phyloP scores from a whole-genome alignment of 1,139 yeast genomes.

The Entelexis paramagnoliae region DNA sequence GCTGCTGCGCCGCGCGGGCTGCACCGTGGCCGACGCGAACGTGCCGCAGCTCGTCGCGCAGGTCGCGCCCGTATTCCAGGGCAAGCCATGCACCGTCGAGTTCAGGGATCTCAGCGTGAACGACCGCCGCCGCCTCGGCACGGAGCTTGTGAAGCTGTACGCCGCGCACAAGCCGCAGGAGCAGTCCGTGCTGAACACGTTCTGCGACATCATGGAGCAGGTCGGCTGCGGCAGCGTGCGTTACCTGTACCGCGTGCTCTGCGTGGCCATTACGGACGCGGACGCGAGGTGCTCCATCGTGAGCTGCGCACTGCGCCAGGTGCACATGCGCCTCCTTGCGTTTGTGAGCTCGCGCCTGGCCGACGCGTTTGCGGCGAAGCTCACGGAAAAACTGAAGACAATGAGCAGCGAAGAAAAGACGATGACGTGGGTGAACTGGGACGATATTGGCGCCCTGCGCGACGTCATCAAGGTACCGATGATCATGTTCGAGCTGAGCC shows the following conservation, averaged over 20 bases:
- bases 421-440: conserved; percentile 16
- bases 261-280: conserved; percentile 1
- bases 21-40: neutral
- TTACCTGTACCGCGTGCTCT: conserved; percentile 8
- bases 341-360: conserved; percentile 14
- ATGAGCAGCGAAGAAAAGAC: neutral
- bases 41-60: neutral
- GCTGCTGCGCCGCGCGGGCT: conserved; percentile 14
- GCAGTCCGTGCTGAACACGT: neutral
- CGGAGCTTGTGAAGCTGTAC: neutral
- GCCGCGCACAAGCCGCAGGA: neutral
- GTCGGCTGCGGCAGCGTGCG: conserved; percentile 11
- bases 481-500: conserved; percentile 16
- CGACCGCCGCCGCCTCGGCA: conserved; percentile 10
- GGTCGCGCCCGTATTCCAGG: neutral
- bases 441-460: conserved; percentile 14
- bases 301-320: conserved; percentile 18
- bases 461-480: conserved; percentile 15
- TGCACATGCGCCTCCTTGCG: conserved; percentile 17
- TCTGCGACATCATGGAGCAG: conserved; percentile 4
- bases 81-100: neutral
- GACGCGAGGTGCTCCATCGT: conserved; percentile 2
- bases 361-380: conserved; percentile 26
- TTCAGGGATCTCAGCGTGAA: neutral
- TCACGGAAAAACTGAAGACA: conserved; percentile 22